Base-by-base conservation (phyloP, 176 grass and related monocot species). In the Zea luxurians region DNA sequence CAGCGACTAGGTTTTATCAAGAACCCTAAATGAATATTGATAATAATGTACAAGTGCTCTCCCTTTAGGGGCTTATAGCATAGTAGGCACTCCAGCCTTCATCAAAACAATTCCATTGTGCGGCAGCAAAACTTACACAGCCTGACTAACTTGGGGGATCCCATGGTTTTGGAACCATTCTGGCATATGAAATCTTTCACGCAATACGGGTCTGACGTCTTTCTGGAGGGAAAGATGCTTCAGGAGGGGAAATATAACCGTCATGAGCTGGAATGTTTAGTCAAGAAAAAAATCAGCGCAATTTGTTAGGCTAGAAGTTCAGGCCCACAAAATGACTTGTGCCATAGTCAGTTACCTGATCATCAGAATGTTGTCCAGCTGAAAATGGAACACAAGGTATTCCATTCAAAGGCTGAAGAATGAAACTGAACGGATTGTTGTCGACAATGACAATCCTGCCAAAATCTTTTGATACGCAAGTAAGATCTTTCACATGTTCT, bases 401-500 rank as follows among this genome's bases (percentile, higher is more conserved):
- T 80, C 96, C 96, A 77, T 99, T 99, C 75, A 87, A 84, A 57
- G 96, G 92, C 78, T 99, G 96, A 78, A 96, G 79, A 68, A 99
- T 89, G 88, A 99, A 99, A 75, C 92, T 96, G 83, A 96, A 99
- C 5, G 96, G 96, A 53, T 99, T 96, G 76, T 99, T 99, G 76
- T 99, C 96, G 7, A 99, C 96, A 73, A 99, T 78, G 48, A 96
- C 92, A 6, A 75, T 86, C 75, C 92, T 88, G 44, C 81, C 82
- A 71, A 96, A 89, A 66, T 96, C 86, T 76, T 93, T 92, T 48
- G 88, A 85, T 76, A 99, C 27, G 35, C 89, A 85, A 80, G 96
- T 85, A 86, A 99, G 88, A 89, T 99, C 96, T 90, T 99, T 99
- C 57, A 99, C 96, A 82, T 99, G 92, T 80, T 99, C 96, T 62